Percentiles rank a stretch among this genome's conserved stretches.
phyloP scores from a whole-genome alignment of 768 basidiomycete species.

The Suillus subaureus region DNA sequence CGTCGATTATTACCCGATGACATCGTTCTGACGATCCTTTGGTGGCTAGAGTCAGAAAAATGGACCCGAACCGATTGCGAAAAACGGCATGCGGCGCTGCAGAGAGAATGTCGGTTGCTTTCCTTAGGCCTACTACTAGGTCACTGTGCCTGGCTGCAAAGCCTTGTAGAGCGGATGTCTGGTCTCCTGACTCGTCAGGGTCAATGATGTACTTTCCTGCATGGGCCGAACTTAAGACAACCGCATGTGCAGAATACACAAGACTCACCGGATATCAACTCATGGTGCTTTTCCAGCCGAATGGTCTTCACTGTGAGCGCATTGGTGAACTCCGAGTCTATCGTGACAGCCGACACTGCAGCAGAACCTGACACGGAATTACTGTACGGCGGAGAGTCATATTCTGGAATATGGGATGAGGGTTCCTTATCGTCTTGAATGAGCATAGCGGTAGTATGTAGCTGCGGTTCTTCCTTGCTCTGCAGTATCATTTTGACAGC shows the following conservation, averaged over 20 bases:
- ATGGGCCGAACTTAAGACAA: background rate
- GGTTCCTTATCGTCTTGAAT: background rate
- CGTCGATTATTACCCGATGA: slow-evolving; percentile 40
- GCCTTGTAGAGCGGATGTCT: slow-evolving; percentile 9
- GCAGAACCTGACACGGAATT: background rate
- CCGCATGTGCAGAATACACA: background rate
- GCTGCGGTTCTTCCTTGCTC: background rate
- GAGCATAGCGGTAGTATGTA: background rate
- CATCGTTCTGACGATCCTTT: slow-evolving; percentile 34
- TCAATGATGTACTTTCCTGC: slow-evolving; percentile 47
- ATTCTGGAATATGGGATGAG: background rate
- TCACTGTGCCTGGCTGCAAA: slow-evolving; percentile 17
- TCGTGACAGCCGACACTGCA: background rate
- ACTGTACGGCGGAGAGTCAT: background rate
- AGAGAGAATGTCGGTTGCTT: slow-evolving; percentile 24
- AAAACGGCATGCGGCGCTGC: slow-evolving; percentile 34
- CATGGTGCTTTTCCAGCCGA: slow-evolving; percentile 15
- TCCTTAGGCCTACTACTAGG: slow-evolving; percentile 23
- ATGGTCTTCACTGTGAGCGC: background rate
- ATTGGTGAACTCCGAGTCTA: background rate
- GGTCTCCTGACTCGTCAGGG: slow-evolving; percentile 35
- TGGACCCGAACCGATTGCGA: slow-evolving; percentile 42
- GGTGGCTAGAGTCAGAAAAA: slow-evolving; percentile 41
- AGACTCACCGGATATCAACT: slow-evolving; percentile 36
- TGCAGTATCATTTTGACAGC: background rate